These are phyloP conservation scores for Beta lomatogona DNA, from an alignment of 179 eudicot genomes.

Conservation along the genomic window DNA sequence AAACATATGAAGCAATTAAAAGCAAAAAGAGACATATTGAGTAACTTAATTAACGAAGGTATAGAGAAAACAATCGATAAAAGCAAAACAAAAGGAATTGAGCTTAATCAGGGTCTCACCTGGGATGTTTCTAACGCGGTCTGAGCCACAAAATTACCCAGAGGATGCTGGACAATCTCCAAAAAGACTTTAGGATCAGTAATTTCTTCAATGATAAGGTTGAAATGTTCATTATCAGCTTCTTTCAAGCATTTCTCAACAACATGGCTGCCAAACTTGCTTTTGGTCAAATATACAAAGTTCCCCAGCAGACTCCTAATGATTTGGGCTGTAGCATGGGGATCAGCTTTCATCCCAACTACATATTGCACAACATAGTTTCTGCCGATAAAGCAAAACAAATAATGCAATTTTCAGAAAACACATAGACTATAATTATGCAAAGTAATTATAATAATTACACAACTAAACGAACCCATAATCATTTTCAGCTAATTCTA, in stretches of 20 bases:
- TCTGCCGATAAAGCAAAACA: constrained; percentile 25
- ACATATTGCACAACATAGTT: constrained; percentile 63
- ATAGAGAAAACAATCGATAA: too few species aligned
- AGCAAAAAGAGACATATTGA: too few species aligned
- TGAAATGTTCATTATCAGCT: constrained; percentile 10
- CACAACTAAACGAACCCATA: constrained; percentile 48
- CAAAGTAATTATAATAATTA: not conserved
- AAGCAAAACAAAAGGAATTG: too few species aligned
- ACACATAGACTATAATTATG: not conserved
- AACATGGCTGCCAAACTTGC: constrained; percentile 56
- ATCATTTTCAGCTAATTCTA: constrained; percentile 38
- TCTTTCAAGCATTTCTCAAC: constrained; percentile 47
- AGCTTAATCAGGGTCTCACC: constrained; percentile 21
- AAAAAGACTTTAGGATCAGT: constrained; percentile 21
- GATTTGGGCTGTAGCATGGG: not conserved
- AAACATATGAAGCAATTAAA: too few species aligned
- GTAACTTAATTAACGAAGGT: not conserved
- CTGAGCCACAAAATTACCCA: constrained; percentile 63
- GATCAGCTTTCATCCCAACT: constrained; percentile 20
- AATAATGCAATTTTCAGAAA: not conserved
- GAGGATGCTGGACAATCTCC: constrained; percentile 37
- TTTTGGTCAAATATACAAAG: constrained; percentile 38
- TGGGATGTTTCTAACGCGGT: constrained; percentile 26
- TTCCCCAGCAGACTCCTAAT: constrained; percentile 32
- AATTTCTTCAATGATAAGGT: constrained; percentile 37